Base-by-base conservation (phyloP, 495 filamentous ascomycete genomes). In the Penicillium argentinense region DNA sequence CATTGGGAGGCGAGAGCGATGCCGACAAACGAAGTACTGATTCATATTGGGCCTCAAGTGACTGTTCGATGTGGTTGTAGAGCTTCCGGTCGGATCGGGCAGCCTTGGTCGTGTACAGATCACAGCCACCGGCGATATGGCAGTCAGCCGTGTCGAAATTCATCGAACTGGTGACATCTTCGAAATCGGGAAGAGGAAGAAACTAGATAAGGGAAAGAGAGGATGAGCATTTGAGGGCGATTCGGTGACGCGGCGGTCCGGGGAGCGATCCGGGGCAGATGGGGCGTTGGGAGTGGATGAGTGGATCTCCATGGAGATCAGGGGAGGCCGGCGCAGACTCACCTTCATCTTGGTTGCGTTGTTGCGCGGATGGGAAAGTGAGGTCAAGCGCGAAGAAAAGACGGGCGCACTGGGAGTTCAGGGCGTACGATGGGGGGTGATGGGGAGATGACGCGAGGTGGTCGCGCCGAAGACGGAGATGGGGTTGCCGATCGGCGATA, bases 61-160 rank as follows among this genome's bases (percentile, higher is more conserved):
- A 86, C 45, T 88, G 79, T 55, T 95, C 90, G 62, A 99, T 96
- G 51, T 84, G 84, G 65, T 92, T 92, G 78, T 97, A 97, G 3
- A 97, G 76, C 67, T 96, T 97, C 75, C 96, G 96, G 67, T 99
- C 95, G 55, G 82, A 78, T 27, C 91, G 88, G 32, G 92, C 89
- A 11, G 93, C 90, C 69, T 97, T 97, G 26, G 91, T 97, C 6
- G 90, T 97, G 74, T 95, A 99, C 14, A 97, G 79, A 65, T 99
- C 93, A 74, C 91, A 96, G 34, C 88, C 85, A 44, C 93, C 93
- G 9, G 87, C 80, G 52, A 97, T 85, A 55, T 91, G 87, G 57
- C 87, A 90, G 62, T 97, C 91, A 11, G 84, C 78, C 2, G 93
- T 97, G 57, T 91, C 85, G 74, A 97, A 97, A 57, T 92, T 96